Evolutionary conservation across 257 asterid species (phyloP).

Genomic region (Paulownia fortunei): DNA sequence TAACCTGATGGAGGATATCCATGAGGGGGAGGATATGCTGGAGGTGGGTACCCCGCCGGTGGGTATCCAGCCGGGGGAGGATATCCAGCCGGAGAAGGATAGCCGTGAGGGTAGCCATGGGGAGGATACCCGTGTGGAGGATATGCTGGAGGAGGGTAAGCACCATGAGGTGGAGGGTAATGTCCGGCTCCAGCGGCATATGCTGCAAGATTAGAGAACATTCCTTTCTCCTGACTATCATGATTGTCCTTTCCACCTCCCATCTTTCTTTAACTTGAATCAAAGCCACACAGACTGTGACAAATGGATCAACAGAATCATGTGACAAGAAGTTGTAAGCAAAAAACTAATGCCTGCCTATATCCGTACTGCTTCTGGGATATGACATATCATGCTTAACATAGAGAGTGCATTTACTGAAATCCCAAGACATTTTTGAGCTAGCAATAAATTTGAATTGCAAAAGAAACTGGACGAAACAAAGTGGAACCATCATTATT

Average conservation of each 20-base stretch:
- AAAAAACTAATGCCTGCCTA: background rate
- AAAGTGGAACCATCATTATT: background rate
- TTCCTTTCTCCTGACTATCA: slow-evolving; percentile 64
- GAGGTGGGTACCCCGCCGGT: slow-evolving; percentile 58
- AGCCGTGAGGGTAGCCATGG: slow-evolving; percentile 39
- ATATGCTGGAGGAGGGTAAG: slow-evolving; percentile 49
- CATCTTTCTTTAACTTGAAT: slow-evolving; percentile 41
- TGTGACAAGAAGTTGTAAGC: slow-evolving; percentile 10
- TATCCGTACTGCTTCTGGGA: background rate
- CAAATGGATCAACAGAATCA: slow-evolving; percentile 15
- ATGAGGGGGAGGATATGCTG: slow-evolving; percentile 47
- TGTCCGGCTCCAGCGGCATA: slow-evolving; percentile 64
- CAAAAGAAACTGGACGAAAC: background rate
- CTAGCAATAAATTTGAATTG: background rate
- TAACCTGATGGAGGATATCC: slow-evolving; percentile 55
- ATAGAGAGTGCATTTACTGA: background rate
- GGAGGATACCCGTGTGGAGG: slow-evolving; percentile 59
- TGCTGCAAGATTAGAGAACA: slow-evolving; percentile 69
- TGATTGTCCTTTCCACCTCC: slow-evolving; percentile 47
- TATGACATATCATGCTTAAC: background rate
- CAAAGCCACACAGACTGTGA: slow-evolving; percentile 21
- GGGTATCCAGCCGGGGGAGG: slow-evolving; percentile 61
- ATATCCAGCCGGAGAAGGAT: slow-evolving; percentile 54
- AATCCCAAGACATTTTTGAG: background rate
- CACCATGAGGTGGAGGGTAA: slow-evolving; percentile 49